A percentile compares a stretch with the other conserved stretches of the same genome.
Evolutionary conservation across 2,329 filamentous ascomycete genomes (phyloP).

Genomic region (Paecilomyces niveus): DNA sequence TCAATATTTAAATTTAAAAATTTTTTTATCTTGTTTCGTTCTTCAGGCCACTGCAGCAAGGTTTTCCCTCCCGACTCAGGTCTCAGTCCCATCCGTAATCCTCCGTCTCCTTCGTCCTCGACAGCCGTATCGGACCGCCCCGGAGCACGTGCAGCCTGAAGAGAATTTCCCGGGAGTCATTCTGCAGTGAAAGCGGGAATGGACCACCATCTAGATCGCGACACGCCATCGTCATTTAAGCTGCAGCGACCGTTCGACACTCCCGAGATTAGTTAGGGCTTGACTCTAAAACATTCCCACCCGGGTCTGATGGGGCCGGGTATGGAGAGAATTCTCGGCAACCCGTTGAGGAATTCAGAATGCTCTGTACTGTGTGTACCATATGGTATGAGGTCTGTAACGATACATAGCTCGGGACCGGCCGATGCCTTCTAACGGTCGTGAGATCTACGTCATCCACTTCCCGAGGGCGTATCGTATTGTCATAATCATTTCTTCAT

Average conservation of each 20-base stretch:
- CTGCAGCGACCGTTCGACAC: not conserved
- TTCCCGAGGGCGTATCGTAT: not conserved
- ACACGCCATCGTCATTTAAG: not conserved
- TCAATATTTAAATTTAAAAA: too few species aligned
- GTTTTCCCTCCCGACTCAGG: too few species aligned
- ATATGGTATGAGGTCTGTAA: not conserved
- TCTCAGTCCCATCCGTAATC: too few species aligned
- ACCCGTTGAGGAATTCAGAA: not conserved
- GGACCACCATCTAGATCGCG: not conserved
- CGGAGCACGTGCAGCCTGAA: not conserved
- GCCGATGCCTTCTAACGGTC: not conserved
- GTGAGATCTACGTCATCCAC: not conserved
- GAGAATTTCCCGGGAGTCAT: not conserved
- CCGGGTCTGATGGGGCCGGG: not conserved
- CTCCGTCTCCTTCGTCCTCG: too few species aligned
- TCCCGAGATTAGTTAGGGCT: not conserved
- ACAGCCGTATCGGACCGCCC: not conserved
- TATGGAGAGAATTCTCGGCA: not conserved
- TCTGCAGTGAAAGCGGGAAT: not conserved
- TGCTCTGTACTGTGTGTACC: too few species aligned
- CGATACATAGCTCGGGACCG: not conserved
- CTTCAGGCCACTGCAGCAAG: too few species aligned
- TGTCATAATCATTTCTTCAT: not conserved
- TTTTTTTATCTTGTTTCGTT: too few species aligned
- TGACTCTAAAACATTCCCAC: not conserved